Percentiles rank a stretch among this genome's conserved stretches.
Conservation (phyloP, 106 monocot species). For the Hemerocallis citrina region DNA sequence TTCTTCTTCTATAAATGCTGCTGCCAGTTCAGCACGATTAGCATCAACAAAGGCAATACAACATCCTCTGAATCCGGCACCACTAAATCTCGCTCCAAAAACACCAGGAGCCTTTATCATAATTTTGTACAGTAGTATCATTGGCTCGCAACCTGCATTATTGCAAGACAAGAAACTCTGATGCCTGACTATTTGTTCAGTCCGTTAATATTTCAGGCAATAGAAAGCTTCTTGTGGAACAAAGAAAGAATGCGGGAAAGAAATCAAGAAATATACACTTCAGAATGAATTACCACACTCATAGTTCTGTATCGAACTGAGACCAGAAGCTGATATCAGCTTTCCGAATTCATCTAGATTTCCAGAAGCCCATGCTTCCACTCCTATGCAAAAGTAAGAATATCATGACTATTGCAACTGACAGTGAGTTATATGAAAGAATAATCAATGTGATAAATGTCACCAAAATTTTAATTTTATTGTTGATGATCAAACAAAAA, state of each 20-base stretch:
- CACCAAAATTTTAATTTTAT: no score
- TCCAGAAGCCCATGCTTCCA: slow-evolving; percentile 76
- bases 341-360: slow-evolving; percentile 69
- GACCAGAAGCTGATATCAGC: slow-evolving; percentile 82
- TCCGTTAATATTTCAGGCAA: no score
- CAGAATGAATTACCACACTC: slow-evolving; percentile 63
- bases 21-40: slow-evolving; percentile 38
- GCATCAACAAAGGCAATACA: slow-evolving; percentile 62
- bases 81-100: slow-evolving; percentile 82
- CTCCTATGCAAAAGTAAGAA: slow-evolving; percentile 33
- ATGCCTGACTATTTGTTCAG: no score
- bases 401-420: no score
- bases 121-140: slow-evolving; percentile 75
- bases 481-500: no score
- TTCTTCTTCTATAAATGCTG: slow-evolving; percentile 41
- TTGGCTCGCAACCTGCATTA: slow-evolving; percentile 69
- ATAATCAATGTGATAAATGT: no score
- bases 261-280: not conserved
- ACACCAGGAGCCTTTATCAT: slow-evolving; percentile 72
- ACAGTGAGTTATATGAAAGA: no score
- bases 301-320: slow-evolving; percentile 88
- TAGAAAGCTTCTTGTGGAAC: no score
- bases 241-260: not conserved
- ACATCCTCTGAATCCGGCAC: slow-evolving; percentile 91
- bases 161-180: no score